Evolutionary conservation across 768 basidiomycete genomes (phyloP).

Genomic region (Termitomyces sp.): DNA sequence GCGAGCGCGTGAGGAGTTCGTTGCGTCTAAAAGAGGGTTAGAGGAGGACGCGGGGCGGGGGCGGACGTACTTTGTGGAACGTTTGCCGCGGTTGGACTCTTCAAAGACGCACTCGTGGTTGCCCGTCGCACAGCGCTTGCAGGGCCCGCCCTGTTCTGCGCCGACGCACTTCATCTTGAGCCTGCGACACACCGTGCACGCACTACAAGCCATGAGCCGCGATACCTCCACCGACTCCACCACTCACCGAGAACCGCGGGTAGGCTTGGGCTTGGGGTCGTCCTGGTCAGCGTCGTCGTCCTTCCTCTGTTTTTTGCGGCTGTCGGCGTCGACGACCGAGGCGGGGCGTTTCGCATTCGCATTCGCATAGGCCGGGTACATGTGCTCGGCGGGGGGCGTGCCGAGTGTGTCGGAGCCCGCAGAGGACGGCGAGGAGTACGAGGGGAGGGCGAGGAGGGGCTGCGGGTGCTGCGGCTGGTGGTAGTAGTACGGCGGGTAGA

Average conservation of each 20-base stretch:
- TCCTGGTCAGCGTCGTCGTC: constrained; percentile 48
- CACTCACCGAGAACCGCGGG: constrained; percentile 75
- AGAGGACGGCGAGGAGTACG: constrained; percentile 74
- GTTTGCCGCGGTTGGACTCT: constrained; percentile 93
- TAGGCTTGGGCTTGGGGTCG: constrained; percentile 74
- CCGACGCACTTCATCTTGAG: constrained; percentile 94
- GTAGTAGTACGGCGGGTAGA: constrained; percentile 64
- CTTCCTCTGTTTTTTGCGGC: constrained; percentile 56
- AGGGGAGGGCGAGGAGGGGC: constrained; percentile 51
- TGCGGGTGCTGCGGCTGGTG: constrained; percentile 48
- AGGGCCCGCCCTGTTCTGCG: constrained; percentile 86
- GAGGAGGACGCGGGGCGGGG: no score
- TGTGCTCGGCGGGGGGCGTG: constrained; percentile 64
- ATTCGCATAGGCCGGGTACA: constrained; percentile 50
- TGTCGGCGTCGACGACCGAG: constrained; percentile 42
- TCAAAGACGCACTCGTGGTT: constrained; percentile 94
- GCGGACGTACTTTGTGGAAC: constrained; percentile 65
- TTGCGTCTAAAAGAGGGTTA: constrained; percentile 16
- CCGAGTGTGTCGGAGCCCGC: constrained; percentile 74
- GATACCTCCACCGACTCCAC: no score
- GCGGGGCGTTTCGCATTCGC: constrained; percentile 70
- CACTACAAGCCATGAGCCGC: constrained; percentile 40
- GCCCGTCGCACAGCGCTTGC: constrained; percentile 77
- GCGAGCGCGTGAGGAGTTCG: constrained; percentile 71
- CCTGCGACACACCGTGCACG: constrained; percentile 87